Base-by-base conservation (phyloP, 2,329 filamentous ascomycete species). In the Dothidotthia symphoricarpi region DNA sequence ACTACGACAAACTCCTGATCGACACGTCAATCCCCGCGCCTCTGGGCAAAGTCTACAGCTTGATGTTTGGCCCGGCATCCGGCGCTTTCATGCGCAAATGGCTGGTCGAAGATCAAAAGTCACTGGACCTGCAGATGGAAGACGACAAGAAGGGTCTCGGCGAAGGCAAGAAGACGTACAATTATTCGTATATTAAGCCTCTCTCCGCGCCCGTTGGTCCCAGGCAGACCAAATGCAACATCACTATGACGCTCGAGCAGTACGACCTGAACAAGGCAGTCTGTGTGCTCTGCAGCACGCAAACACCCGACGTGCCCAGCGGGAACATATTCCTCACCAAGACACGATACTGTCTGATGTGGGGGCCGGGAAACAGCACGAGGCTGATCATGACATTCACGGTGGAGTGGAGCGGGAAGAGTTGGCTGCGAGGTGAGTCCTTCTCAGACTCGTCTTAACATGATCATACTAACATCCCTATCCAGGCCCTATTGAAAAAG, bases 351-450 rank as follows among this genome's bases (percentile, higher is more conserved):
- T 95, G 94, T 59, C 75, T 98, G 15, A 87, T 87, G 34, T 98
- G 93, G 93, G 89, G 83, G 3, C 82, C 93, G 34, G 84, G 83
- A 46, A 95, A 95, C 57, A 74, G 81, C 26, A 98, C 94, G 1
- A 80, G 89, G 17, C 71, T 98, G 19, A 81, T 93, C 45, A 85
- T 91, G 70, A 96, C 85, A 51, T 96, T 88, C 64, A 85, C 82
- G 2, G 86, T 96, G 28, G 94, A 98, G 61, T 98, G 94, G 94
- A 84, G 85, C 3, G 90, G 90, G 55, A 98, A 97, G 75, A 96
- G 90, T 72, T 98, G 93, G 93, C 72, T 98, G 30, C 96, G 93
- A 73, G 88, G 90, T 94, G 73, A 63, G 74, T 31, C 44, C 13
- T 30, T n/a, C n/a, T n/a, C n/a, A n/a, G n/a, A n/a, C n/a, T n/a